Conservation (phyloP, 371 early-diverging fungal species). For the Apophysomyces elegans region DNA sequence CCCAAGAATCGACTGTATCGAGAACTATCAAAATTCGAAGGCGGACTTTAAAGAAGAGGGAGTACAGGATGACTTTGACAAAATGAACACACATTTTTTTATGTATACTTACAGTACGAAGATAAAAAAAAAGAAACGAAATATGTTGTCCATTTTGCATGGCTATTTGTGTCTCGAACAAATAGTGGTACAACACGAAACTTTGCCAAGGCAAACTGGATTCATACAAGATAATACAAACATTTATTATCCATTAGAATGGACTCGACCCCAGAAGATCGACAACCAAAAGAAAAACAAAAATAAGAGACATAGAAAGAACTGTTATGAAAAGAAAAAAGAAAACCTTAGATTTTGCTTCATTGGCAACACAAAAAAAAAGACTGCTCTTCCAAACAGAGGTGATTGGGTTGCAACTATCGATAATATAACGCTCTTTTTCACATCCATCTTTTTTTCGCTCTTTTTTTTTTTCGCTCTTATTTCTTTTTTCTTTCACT, state of each 20-base stretch:
- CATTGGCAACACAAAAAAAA: slow-evolving; percentile 18
- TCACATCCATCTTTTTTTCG: not conserved
- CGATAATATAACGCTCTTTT: slow-evolving; percentile 9
- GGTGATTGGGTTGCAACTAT: slow-evolving; percentile 7
- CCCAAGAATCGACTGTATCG: slow-evolving; percentile 44
- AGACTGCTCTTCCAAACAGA: slow-evolving; percentile 19
- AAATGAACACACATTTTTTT: slow-evolving; percentile 10
- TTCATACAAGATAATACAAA: slow-evolving; percentile 6
- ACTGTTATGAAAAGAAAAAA: slow-evolving; percentile 5
- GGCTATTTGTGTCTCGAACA: slow-evolving; percentile 11
- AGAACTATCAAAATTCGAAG: slow-evolving; percentile 18
- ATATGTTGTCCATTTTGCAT: slow-evolving; percentile 9
- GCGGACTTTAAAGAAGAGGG: not conserved
- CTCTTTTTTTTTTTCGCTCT: not conserved
- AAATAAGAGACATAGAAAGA: not conserved
- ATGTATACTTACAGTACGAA: slow-evolving; percentile 5
- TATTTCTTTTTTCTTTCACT: not conserved
- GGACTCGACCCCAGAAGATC: not conserved
- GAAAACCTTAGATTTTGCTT: slow-evolving; percentile 9
- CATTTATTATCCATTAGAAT: not conserved
- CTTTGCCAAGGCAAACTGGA: slow-evolving; percentile 9
- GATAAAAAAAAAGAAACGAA: not conserved
- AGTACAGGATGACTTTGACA: slow-evolving; percentile 4
- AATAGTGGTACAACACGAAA: slow-evolving; percentile 7
- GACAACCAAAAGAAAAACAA: slow-evolving; percentile 5